Base-by-base conservation (phyloP, 352 stramenopile species). In the Labyrinthula sp. region DNA sequence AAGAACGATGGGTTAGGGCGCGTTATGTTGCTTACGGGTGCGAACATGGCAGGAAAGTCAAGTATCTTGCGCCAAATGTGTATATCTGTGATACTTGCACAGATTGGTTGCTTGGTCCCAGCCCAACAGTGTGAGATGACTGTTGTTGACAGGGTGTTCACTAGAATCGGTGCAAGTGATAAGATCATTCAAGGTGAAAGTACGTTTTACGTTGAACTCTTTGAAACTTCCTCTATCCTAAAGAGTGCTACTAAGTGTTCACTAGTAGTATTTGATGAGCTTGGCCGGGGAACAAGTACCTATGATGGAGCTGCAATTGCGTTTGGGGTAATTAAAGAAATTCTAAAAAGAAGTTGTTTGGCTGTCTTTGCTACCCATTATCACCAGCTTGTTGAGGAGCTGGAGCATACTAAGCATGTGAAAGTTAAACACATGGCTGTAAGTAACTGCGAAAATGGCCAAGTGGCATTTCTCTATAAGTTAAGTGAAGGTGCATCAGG, bases 401-500 rank as follows among this genome's bases (percentile, higher is more conserved):
- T 60, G 17, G 10, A 40, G 1, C 21, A 48, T 20, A 5, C 65
- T 15, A 50, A 58, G n/a, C 57, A 60, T 14, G 71, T 92, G 15
- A 56, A 64, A 29, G 63, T 87, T 22, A 75, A 66, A 27, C 79
- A 92, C 61, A 91, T 92, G 77, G 69, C 79, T 49, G 87, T 74
- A 63, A 47, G 79, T 27, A 72, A 87, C 5, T 66, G 83, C 10
- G 49, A 55, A 37, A 61, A 73, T 30, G 67, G 77, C 34, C 87
- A 88, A 49, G 89, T 99, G 20, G 95, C 86, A 0, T 99, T 99
- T 64, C 60, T 99, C 26, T 99, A 99, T 71, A 95, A 92, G 58
- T 65, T 99, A 7, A 75, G 79, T 10, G 64, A 76, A 4, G 91
- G 91, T 2, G 75, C 88, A 41, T 96, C 82, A 52, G 88, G 88